These are phyloP conservation scores for Colletotrichum euphorbiae DNA, from an alignment of 2,329 filamentous ascomycete species.

Conservation along the genomic window DNA sequence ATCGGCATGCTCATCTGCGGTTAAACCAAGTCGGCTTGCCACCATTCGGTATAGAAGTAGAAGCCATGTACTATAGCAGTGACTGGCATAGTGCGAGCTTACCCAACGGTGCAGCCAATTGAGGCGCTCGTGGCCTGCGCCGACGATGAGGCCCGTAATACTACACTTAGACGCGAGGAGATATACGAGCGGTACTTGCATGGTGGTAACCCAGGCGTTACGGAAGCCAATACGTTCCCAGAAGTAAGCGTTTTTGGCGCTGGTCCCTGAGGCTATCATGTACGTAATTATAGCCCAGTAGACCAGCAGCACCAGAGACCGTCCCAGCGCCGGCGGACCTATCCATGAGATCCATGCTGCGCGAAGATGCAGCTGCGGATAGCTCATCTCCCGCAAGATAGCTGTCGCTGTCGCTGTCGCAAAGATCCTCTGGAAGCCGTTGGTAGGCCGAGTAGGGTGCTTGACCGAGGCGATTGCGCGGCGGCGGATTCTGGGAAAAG, in stretches of 20 bases:
- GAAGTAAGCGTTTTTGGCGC: slow-evolving; percentile 65
- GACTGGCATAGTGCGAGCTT: slow-evolving; percentile 73
- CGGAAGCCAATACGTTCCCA: slow-evolving; percentile 76
- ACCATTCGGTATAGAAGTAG: slow-evolving; percentile 76
- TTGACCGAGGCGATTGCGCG: not conserved
- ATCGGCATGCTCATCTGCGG: slow-evolving; percentile 63
- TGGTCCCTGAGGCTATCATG: slow-evolving; percentile 64
- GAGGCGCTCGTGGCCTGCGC: slow-evolving; percentile 74
- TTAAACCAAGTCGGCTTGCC: slow-evolving; percentile 67
- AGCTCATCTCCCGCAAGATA: slow-evolving; percentile 64
- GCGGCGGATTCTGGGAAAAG: not conserved
- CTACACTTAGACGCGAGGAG: slow-evolving; percentile 70
- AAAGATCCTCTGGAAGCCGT: slow-evolving; percentile 1
- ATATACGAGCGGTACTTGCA: slow-evolving; percentile 73
- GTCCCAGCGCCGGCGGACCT: slow-evolving; percentile 68
- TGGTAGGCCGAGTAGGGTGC: slow-evolving; percentile 4
- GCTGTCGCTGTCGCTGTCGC: slow-evolving; percentile 68
- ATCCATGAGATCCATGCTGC: slow-evolving; percentile 63
- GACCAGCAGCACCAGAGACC: slow-evolving; percentile 61
- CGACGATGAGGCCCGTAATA: slow-evolving; percentile 70
- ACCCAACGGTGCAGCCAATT: slow-evolving; percentile 83
- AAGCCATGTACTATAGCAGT: slow-evolving; percentile 77
- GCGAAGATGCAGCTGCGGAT: slow-evolving; percentile 64
- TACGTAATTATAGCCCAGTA: slow-evolving; percentile 71
- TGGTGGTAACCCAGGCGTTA: slow-evolving; percentile 74